Base-by-base conservation (phyloP, 2,329 filamentous ascomycete genomes). In the Keithomyces neogunnii region DNA sequence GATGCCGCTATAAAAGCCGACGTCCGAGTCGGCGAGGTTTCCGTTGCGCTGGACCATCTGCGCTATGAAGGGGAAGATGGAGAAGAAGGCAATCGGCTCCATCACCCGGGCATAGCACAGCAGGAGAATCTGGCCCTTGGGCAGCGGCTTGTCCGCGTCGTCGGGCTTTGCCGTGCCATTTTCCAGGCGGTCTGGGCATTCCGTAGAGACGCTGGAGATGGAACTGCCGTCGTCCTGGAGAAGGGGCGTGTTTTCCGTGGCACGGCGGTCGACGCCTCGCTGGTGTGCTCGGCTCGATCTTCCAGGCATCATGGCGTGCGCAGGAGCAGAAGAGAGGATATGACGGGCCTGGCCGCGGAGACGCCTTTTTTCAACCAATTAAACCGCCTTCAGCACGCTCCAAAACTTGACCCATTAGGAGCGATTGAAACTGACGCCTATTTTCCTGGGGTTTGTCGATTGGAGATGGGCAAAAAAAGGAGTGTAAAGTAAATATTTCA, bases 81-180 rank as follows among this genome's bases (percentile, higher is more conserved):
- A 82, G 71, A 91, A 92, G 71, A 89, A 92, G n/a, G 86, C 85
- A 40, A 91, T 77, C 1, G 88, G 87, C 61, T 92, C 88, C 44
- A 88, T 73, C 30, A 88, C 63, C 5, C 87, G 81, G 2, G 84
- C 82, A 63, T 83, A 87, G 71, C 88, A 92, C 10, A 93, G 79
- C 9, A 87, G 66, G 33, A 85, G 65, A 49, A 93, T 82, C 64
- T 92, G 88, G n/a, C 63, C 49, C 55, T 70, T 73, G n/a, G 82
- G 67, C 9, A 87, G 63, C 1, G 78, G 75, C 51, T 71, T 76
- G 28, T 19, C 26, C 30, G 6, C 8, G 58, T 74, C 7, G 50
- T n/a, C 29, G 29, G 28, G 28, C 10, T 30, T 44, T 44, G 40
- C 26, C 6, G 39, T 8, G 31, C 29, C 50, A 49, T 52, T 28